Percentiles rank a stretch among this genome's conserved stretches.
These are phyloP conservation scores for Phytophthora rubi DNA, from an alignment of 352 stramenopile species.

Conservation along the genomic window DNA sequence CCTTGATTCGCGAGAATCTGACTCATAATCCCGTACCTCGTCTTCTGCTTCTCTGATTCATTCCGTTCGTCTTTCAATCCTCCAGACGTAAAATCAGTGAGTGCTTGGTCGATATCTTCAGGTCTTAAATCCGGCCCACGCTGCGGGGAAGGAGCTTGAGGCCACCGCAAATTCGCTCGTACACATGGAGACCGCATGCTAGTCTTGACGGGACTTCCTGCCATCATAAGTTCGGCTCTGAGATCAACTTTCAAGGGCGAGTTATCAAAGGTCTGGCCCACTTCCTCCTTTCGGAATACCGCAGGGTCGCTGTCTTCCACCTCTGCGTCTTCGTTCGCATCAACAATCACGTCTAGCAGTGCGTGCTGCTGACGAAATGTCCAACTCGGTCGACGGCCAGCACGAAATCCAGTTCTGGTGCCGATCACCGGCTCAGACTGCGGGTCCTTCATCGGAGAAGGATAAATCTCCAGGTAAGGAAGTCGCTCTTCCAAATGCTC, in stretches of 20 bases:
- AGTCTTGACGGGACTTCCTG: conserved; percentile 24
- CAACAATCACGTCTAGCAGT: conserved; percentile 58
- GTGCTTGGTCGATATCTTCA: conserved; percentile 35
- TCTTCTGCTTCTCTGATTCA: conserved; percentile 8
- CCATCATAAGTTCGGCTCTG: conserved; percentile 17
- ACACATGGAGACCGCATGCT: conserved; percentile 49
- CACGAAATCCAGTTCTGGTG: conserved; percentile 17
- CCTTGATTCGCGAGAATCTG: conserved; percentile 68
- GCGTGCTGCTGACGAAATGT: conserved; percentile 65
- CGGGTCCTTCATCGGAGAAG: conserved; percentile 67
- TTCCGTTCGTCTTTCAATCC: background rate
- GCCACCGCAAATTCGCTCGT: conserved; percentile 51
- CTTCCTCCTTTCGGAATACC: background rate
- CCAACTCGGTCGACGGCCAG: conserved; percentile 63
- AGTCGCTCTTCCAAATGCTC: conserved; percentile 69
- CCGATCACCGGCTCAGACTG: conserved; percentile 4
- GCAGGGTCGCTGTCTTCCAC: conserved; percentile 2
- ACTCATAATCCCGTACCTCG: conserved; percentile 47
- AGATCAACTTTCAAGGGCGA: conserved; percentile 23
- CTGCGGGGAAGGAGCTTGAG: conserved; percentile 44
- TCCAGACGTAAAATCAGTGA: conserved; percentile 19
- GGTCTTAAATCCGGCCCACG: conserved; percentile 54
- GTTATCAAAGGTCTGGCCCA: background rate
- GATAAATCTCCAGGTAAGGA: conserved; percentile 61
- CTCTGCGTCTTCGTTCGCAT: conserved; percentile 45